Percentiles rank a stretch among this genome's conserved stretches.
phyloP scores from a whole-genome alignment of 768 basidiomycete species.

The Mycena sanguinolenta region DNA sequence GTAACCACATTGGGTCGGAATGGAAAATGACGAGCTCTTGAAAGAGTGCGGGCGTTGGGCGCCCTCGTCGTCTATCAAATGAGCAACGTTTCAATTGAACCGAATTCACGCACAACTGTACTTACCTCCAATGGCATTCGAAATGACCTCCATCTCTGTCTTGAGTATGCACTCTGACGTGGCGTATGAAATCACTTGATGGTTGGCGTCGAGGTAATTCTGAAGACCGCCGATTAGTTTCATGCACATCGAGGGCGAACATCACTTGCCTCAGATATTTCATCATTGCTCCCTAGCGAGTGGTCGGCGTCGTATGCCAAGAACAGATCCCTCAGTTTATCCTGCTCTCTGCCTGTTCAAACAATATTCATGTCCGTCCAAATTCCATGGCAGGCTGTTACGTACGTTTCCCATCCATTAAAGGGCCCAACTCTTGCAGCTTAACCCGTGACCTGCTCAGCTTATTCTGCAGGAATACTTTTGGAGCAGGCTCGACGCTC shows the following conservation, averaged over 20 bases:
- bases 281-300: conserved; percentile 68
- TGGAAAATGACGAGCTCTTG: conserved; percentile 89
- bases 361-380: conserved; percentile 1
- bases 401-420: conserved; percentile 75
- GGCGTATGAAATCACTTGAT: conserved; percentile 67
- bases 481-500: conserved; percentile 76
- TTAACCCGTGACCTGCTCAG: conserved; percentile 71
- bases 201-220: conserved; percentile 74
- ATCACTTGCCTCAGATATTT: conserved; percentile 67
- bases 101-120: conserved; percentile 7
- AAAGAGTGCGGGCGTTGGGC: conserved; percentile 79
- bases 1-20: conserved; percentile 85
- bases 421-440: conserved; percentile 70
- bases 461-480: conserved; percentile 86
- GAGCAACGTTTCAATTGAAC: neutral
- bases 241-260: conserved; percentile 14
- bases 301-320: conserved; percentile 62
- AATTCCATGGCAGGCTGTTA: conserved; percentile 6
- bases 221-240: conserved; percentile 47
- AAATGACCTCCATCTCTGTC: conserved; percentile 75
- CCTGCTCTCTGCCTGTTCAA: conserved; percentile 65
- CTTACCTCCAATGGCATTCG: conserved; percentile 74
- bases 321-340: conserved; percentile 62
- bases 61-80: conserved; percentile 76
- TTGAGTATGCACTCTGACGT: conserved; percentile 70